A percentile compares a stretch with the other conserved stretches of the same genome.
Conservation (phyloP, 2,329 filamentous ascomycete species). For the Myriosclerotinia scirpicola region DNA sequence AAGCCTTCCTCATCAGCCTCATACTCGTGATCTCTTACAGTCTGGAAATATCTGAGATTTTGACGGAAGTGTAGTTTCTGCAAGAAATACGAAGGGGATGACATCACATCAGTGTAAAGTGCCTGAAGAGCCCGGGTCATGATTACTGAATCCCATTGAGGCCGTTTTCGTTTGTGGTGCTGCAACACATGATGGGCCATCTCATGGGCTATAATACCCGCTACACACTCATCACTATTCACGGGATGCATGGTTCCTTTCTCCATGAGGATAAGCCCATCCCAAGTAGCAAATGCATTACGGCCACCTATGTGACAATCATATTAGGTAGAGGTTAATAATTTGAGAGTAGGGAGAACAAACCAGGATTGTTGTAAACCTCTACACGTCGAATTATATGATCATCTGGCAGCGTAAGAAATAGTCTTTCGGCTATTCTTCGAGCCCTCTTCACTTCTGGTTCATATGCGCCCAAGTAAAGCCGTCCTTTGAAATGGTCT, state of each 20-base stretch:
- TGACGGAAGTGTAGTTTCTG: rapidly evolving
- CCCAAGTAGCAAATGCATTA: background rate
- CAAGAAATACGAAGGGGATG: background rate
- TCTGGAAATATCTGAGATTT: background rate
- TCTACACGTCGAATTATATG: background rate
- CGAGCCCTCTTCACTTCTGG: background rate
- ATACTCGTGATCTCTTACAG: background rate
- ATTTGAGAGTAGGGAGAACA: background rate
- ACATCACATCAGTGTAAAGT: background rate
- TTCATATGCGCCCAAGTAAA: background rate
- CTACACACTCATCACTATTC: background rate
- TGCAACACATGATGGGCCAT: slow-evolving; percentile 10
- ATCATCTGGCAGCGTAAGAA: background rate
- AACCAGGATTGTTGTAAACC: slow-evolving; percentile 1
- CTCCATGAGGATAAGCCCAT: background rate
- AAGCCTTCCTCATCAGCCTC: slow-evolving; percentile 1
- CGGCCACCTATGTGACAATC: background rate
- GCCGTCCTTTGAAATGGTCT: background rate
- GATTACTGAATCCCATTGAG: rapidly evolving
- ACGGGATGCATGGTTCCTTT: background rate
- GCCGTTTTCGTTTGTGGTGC: background rate
- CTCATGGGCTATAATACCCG: slow-evolving; percentile 1
- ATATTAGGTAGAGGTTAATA: background rate
- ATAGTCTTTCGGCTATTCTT: background rate
- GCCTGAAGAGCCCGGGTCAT: background rate